Evolutionary conservation across 1,284 basidiomycete genomes (phyloP).

Genomic region (Tylopilus sp.): DNA sequence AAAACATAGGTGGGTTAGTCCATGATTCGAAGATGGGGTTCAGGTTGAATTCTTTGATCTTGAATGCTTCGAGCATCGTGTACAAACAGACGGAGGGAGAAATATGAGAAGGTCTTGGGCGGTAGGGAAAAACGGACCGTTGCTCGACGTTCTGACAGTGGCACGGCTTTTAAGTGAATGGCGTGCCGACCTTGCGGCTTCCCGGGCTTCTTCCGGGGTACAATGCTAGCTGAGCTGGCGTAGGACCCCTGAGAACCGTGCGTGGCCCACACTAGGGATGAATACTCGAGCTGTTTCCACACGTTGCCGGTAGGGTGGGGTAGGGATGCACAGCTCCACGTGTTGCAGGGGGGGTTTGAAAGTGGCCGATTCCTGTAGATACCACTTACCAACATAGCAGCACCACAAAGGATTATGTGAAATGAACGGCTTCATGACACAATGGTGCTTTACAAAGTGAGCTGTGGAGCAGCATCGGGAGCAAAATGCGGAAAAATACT

Average conservation of each 20-base stretch:
- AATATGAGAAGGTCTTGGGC: constrained; percentile 1
- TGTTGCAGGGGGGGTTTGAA: constrained; percentile 11
- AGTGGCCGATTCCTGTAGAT: neutral
- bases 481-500: neutral
- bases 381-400: constrained; percentile 3
- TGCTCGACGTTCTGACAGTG: constrained; percentile 9
- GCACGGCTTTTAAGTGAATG: constrained; percentile 27
- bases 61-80: constrained; percentile 66
- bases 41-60: constrained; percentile 69
- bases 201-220: constrained; percentile 25
- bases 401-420: neutral
- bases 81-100: neutral
- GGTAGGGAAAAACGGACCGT: constrained; percentile 14
- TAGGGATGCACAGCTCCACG: constrained; percentile 16
- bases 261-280: constrained; percentile 7
- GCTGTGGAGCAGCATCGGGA: neutral
- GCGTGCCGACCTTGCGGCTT: constrained; percentile 32
- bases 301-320: constrained; percentile 11
- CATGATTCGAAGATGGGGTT: constrained; percentile 59
- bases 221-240: constrained; percentile 14
- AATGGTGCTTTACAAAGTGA: constrained; percentile 1
- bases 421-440: neutral
- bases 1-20: constrained; percentile 59
- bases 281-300: constrained; percentile 8
- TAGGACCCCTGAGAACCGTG: constrained; percentile 22